Evolutionary conservation across 352 stramenopile genomes (phyloP), one percentile per base, ranked within the genome.

Genomic region (Pythium vanterpoolii): DNA sequence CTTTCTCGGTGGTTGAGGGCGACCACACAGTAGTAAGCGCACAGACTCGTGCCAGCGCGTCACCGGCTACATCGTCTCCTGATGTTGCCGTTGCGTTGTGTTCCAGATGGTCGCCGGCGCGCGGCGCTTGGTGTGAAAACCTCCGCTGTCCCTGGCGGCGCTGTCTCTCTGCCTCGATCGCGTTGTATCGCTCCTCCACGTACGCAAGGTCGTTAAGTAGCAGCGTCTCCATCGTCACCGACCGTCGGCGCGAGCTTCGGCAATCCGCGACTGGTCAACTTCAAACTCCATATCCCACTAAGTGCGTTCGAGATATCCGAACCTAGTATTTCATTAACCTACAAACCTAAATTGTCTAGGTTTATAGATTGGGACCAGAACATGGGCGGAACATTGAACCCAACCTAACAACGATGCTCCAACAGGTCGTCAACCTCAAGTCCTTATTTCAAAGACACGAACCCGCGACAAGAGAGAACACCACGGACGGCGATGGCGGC

Each of bases 161-260:
- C 28, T 42, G 56, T 4, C 49, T 51, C 10, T 72, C 56, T 0
- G 43, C 34, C 39, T 76, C 62, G 14, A 91, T 54, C 38, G 77
- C 66, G n/a, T 69, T 59, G 48, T 79, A 81, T 1, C 73, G 68
- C 36, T 79, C 72, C 21, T 65, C 48, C n/a, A 91, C 74, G 56
- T 79, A 89, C 54, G 46, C 63, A 2, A 46, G 48, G 34, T 83
- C 72, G 13, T 53, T 55, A 9, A 87, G 66, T 16, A 76, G 66
- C 55, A 87, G 68, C 56, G 76, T 83, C 66, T 90, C 79, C 83
- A 89, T 90, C 2, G 39, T 24, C 1, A 27, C n/a, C n/a, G n/a
- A n/a, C n/a, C n/a, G n/a, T n/a, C n/a, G n/a, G n/a, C n/a, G n/a
- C n/a, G n/a, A n/a, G n/a, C n/a, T n/a, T n/a, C n/a, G n/a, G 5